These are phyloP conservation scores for Magnusiomyces fungicola DNA, from an alignment of 1,139 yeast species.

Conservation along the genomic window DNA sequence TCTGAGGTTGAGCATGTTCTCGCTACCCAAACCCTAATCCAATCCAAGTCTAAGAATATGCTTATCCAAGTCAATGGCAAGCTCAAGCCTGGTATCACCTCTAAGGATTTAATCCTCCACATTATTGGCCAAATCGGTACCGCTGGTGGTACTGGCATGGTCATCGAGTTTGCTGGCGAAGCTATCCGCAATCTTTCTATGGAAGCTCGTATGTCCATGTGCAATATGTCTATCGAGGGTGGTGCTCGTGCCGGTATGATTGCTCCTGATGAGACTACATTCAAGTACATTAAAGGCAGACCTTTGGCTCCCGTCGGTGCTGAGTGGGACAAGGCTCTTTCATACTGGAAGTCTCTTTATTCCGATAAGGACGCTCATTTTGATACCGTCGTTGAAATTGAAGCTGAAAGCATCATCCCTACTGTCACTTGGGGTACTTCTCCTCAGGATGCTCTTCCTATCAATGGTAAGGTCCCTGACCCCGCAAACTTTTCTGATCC, in stretches of 20 bases:
- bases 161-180: conserved; percentile 92
- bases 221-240: conserved; percentile 97
- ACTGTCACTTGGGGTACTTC: conserved; percentile 99
- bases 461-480: conserved; percentile 83
- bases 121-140: conserved; percentile 96
- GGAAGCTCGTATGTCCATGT: conserved; percentile 99
- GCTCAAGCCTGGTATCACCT: conserved; percentile 79
- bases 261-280: conserved; percentile 85
- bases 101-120: conserved; percentile 89
- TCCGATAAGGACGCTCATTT: conserved; percentile 86
- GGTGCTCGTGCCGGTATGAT: conserved; percentile 99
- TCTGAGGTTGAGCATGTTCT: conserved; percentile 98
- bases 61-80: conserved; percentile 79
- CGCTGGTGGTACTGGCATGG: conserved; percentile 98
- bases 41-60: conserved; percentile 94
- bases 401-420: conserved; percentile 82
- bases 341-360: conserved; percentile 82
- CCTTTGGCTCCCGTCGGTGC: conserved; percentile 91
- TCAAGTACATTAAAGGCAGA: conserved; percentile 81
- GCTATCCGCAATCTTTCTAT: conserved; percentile 83
- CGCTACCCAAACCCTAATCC: conserved; percentile 94
- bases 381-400: conserved; percentile 73
- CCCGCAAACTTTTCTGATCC: conserved; percentile 69
- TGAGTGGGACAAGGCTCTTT: conserved; percentile 90
- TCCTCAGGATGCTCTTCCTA: conserved; percentile 97